These are phyloP conservation scores for Magnaporthiopsis rhizophila DNA, from an alignment of 2,329 filamentous ascomycete genomes.

Conservation along the genomic window DNA sequence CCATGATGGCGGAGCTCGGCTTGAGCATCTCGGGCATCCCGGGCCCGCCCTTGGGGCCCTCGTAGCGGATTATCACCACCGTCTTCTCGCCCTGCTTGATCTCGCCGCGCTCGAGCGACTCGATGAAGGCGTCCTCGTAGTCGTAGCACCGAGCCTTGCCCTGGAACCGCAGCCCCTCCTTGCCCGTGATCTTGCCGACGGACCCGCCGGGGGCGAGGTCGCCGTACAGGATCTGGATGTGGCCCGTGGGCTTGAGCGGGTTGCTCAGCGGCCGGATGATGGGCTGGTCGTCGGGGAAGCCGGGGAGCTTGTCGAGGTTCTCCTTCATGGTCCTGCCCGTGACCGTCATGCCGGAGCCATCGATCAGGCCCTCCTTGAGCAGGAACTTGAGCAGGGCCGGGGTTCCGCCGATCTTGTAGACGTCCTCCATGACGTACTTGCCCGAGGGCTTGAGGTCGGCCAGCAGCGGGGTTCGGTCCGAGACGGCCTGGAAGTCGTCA, in stretches of 20 bases:
- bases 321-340: constrained; percentile 85
- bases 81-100: constrained; percentile 84
- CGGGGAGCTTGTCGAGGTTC: constrained; percentile 70
- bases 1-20: constrained; percentile 89
- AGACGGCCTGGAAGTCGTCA: constrained; percentile 79
- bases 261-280: constrained; percentile 75
- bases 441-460: constrained; percentile 80
- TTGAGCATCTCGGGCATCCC: constrained; percentile 96
- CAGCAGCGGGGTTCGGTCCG: constrained; percentile 69
- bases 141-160: constrained; percentile 79
- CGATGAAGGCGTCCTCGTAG: constrained; percentile 73
- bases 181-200: constrained; percentile 90
- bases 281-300: constrained; percentile 66
- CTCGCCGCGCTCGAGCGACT: constrained; percentile 65
- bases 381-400: constrained; percentile 83
- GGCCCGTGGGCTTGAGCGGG: constrained; percentile 80
- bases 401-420: constrained; percentile 81
- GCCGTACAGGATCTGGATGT: constrained; percentile 81
- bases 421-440: constrained; percentile 77
- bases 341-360: constrained; percentile 73
- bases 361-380: constrained; percentile 71
- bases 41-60: constrained; percentile 86
- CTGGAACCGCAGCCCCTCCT: constrained; percentile 77
- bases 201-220: constrained; percentile 80
- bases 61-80: constrained; percentile 85